Base-by-base conservation (phyloP, 495 filamentous ascomycete genomes). In the Clavariopsis aquatica region DNA sequence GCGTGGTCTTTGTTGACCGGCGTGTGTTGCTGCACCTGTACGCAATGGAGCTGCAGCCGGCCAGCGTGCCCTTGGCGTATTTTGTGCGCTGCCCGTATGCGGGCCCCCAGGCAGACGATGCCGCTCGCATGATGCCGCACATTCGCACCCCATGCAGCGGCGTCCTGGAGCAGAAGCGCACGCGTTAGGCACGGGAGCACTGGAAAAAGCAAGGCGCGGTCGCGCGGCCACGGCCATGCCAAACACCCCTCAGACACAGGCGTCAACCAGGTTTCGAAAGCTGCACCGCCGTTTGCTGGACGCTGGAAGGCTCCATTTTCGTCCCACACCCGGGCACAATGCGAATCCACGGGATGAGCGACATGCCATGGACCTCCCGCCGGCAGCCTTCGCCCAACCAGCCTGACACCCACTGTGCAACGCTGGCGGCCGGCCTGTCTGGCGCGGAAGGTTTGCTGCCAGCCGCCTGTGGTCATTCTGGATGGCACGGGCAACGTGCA, bases 401-500 rank as follows among this genome's bases (percentile, higher is more conserved):
- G 46, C 41, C 28, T 19, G n/a, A 60, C 34, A 46, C 49, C 55
- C 23, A 45, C 57, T 17, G 49, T 52, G 64, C 51, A 60, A 55
- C 28, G 23, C 31, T 41, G 29, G 26, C 34, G 7, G 17, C 12
- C 53, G 43, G 49, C 64, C 52, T 62, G 47, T 60, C 47, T 60
- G 60, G 66, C 22, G 66, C 60, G 60, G 60, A 64, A n/a, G 55
- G 9, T 27, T 64, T 64, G 46, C 31, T 57, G 57, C 64, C 34
- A 51, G 57, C 54, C n/a, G n/a, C n/a, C 23, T 29, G 56, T 59
- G 41, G 45, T 27, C 57, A 43, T 31, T 43, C 17, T 41, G 7
- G 54, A 65, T 61, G 38, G 20, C 57, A 69, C 62, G 62, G 45
- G 45, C 62, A 69, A 69, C 66, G 66, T 65, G 66, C 62, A 47